Evolutionary conservation across 2,329 filamentous ascomycete genomes (phyloP), one percentile per base, ranked within the genome.

Genomic region (Dichotomopilus funicola): DNA sequence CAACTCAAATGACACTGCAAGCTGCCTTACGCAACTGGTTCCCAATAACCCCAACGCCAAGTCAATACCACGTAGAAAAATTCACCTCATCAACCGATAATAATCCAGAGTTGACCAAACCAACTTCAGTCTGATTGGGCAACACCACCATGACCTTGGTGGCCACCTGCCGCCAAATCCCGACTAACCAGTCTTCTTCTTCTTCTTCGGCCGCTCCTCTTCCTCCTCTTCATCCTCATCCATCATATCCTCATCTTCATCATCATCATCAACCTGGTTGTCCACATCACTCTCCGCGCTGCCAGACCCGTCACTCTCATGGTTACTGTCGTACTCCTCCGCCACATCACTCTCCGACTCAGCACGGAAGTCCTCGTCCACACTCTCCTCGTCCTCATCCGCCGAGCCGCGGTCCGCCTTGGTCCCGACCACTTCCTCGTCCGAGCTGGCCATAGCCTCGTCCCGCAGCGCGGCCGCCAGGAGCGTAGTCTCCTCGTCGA

Each of bases 301-400:
- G 54, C 79, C 85, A 13, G 80, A 85, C 10, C 87, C 90, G 50
- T 84, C 88, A 68, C 90, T 96, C 68, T 95, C 89, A 68, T 96
- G 92, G 46, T 83, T 87, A 52, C 88, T 92, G 72, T 99, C 94
- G 64, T 84, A 99, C 69, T 99, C 95, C 72, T 99, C 94, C 0
- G 92, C 94, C 2, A 96, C 91, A 63, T 99, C 94, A 52, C 88
- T 95, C 62, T 99, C 94, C 11, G 87, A 91, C 59, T 95, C 90
- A 5, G 88, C 89, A 64, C 88, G 82, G 78, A 99, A 99, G 74
- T 99, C 94, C 70, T 99, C 94, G 65, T 99, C 94, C 7, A 91
- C 85, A 58, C 88, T 92, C 76, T 97, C 92, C 68, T 92, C 88
- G 66, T 99, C 94, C 72, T 99, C 94, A 68, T 97, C 94, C 3